Conservation (phyloP, 495 filamentous ascomycete species). For the Tetracladium marchalianum region DNA sequence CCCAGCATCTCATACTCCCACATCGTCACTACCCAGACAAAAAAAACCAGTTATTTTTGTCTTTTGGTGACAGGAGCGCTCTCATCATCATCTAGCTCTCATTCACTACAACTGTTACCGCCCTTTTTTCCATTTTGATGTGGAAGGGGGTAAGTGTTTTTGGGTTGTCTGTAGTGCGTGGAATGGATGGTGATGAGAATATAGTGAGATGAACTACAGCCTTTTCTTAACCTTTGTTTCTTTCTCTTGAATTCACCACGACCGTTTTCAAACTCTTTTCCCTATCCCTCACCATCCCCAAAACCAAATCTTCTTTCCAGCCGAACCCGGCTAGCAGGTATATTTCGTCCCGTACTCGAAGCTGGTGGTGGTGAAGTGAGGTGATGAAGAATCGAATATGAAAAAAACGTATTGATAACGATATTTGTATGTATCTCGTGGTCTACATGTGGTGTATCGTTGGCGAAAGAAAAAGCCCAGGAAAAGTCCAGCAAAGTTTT, state of each 20-base stretch:
- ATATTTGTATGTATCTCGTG: too few relatives aligned
- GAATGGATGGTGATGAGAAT: constrained; percentile 7
- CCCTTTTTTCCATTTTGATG: neutral
- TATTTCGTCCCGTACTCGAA: too few relatives aligned
- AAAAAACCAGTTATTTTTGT: neutral
- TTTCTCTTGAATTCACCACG: neutral
- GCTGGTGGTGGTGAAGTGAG: too few relatives aligned
- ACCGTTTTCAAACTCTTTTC: constrained; percentile 3
- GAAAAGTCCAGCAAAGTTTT: too few relatives aligned
- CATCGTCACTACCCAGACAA: constrained; percentile 3
- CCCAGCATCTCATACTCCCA: constrained; percentile 19
- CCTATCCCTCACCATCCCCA: neutral
- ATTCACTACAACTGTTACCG: neutral
- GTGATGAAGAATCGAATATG: too few relatives aligned
- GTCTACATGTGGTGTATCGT: too few relatives aligned
- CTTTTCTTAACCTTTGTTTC: constrained; percentile 1
- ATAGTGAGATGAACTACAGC: constrained; percentile 23
- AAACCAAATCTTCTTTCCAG: constrained; percentile 1
- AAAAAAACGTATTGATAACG: too few relatives aligned
- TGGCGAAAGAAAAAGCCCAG: too few relatives aligned
- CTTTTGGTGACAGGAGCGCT: neutral
- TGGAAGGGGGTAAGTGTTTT: neutral
- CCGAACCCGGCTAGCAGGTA: too few relatives aligned
- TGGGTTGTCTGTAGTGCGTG: neutral
- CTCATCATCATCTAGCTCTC: neutral